These are phyloP conservation scores for Epichloe bromicola DNA, from an alignment of 2,329 filamentous ascomycete species.

Conservation along the genomic window DNA sequence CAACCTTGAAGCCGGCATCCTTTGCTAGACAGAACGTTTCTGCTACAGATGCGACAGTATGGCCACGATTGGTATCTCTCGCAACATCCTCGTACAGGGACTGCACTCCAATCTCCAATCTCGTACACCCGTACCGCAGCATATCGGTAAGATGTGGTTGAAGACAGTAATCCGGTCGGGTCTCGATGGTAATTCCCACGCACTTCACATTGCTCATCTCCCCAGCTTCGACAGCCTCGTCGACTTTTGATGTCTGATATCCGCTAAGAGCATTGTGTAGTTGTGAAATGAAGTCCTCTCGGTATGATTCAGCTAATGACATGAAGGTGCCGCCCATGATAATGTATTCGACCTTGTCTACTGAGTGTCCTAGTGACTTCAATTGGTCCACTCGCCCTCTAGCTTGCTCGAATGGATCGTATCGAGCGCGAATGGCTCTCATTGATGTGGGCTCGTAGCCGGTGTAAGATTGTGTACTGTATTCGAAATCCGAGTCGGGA, in stretches of 20 bases:
- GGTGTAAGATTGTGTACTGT: conserved; percentile 97
- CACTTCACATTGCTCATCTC: conserved; percentile 98
- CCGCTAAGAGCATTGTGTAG: conserved; percentile 94
- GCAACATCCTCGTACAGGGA: conserved; percentile 96
- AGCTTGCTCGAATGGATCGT: conserved; percentile 96
- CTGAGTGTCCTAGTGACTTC: conserved; percentile 86
- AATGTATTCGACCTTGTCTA: conserved; percentile 99
- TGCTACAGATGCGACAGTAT: conserved; percentile 88
- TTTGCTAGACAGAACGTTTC: conserved; percentile 97
- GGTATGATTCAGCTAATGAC: conserved; percentile 80
- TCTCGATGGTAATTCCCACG: conserved; percentile 97
- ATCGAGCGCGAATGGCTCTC: conserved; percentile 91
- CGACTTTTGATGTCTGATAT: conserved; percentile 86
- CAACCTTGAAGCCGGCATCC: conserved; percentile 96
- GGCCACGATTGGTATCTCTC: conserved; percentile 92
- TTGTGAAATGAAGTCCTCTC: conserved; percentile 88
- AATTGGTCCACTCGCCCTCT: conserved; percentile 93
- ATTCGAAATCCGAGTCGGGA: conserved; percentile 96
- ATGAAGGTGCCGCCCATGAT: conserved; percentile 99
- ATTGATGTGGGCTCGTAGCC: conserved; percentile 98
- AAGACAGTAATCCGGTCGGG: conserved; percentile 88
- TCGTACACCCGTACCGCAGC: conserved; percentile 94
- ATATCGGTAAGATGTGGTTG: conserved; percentile 92
- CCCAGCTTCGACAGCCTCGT: conserved; percentile 86
- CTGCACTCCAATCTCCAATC: conserved; percentile 89